Percentiles rank a stretch among this genome's conserved stretches.
Conservation (phyloP, 768 basidiomycete species). For the Daedaleopsis sinensis region DNA sequence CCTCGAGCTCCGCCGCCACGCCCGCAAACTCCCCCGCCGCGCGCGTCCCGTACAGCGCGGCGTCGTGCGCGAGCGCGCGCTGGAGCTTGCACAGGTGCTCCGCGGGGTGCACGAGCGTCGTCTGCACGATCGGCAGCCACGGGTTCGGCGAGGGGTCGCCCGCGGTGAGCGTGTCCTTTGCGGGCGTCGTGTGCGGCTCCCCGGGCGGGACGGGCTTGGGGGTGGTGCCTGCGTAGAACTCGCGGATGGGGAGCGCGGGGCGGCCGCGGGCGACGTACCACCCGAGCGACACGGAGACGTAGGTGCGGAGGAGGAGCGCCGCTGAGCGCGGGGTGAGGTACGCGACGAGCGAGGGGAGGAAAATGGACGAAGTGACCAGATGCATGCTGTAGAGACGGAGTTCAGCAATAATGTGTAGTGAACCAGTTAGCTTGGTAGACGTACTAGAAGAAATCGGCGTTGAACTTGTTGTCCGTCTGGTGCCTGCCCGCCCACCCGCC, state of each 20-base stretch:
- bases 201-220: slow-evolving; percentile 25
- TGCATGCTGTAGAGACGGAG: slow-evolving; percentile 50
- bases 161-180: slow-evolving; percentile 35
- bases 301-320: slow-evolving; percentile 56
- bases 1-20: slow-evolving; percentile 38
- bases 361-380: slow-evolving; percentile 65
- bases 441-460: slow-evolving; percentile 64
- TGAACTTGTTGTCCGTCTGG: slow-evolving; percentile 35
- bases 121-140: slow-evolving; percentile 55
- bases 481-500: slow-evolving; percentile 52
- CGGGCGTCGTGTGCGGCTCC: slow-evolving; percentile 23
- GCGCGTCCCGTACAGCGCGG: slow-evolving; percentile 46
- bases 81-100: slow-evolving; percentile 57
- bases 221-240: slow-evolving; percentile 43
- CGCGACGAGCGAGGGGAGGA: slow-evolving; percentile 53
- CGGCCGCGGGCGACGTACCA: slow-evolving; percentile 65
- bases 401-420: neutral
- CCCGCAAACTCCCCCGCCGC: slow-evolving; percentile 34
- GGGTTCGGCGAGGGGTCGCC: slow-evolving; percentile 49
- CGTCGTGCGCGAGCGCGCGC: slow-evolving; percentile 53
- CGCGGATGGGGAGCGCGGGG: slow-evolving; percentile 48
- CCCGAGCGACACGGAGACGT: slow-evolving; percentile 50
- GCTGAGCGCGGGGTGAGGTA: slow-evolving; percentile 39
- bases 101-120: slow-evolving; percentile 42
- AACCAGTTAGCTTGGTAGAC: slow-evolving; percentile 35